Conservation (phyloP, 1,284 basidiomycete genomes). For the Xerocomus amazonicus region DNA sequence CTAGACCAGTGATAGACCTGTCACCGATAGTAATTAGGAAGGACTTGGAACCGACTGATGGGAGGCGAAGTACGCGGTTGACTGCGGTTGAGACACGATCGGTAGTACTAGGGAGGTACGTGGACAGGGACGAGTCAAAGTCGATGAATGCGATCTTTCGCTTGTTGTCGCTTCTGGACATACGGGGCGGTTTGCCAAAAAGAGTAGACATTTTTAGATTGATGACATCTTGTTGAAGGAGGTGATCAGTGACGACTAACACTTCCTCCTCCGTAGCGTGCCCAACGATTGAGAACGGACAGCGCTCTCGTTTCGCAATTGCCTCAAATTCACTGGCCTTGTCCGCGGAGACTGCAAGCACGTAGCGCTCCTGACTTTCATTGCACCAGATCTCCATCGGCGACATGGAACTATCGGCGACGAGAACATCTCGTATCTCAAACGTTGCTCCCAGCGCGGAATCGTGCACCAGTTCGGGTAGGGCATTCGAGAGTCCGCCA, state of each 20-base stretch:
- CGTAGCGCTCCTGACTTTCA: conserved; percentile 97
- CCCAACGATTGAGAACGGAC: conserved; percentile 91
- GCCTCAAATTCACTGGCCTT: conserved; percentile 61
- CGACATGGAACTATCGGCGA: conserved; percentile 92
- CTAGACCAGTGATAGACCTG: conserved; percentile 90
- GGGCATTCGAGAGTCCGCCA: conserved; percentile 93
- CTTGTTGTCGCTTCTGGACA: conserved; percentile 74
- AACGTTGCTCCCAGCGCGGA: conserved; percentile 88
- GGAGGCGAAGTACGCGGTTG: conserved; percentile 84
- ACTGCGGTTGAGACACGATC: conserved; percentile 61
- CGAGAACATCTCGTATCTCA: conserved; percentile 90
- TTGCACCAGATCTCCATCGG: conserved; percentile 99
- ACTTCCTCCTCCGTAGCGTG: conserved; percentile 78
- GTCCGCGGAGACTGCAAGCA: conserved; percentile 78
- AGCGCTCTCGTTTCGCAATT: conserved; percentile 87
- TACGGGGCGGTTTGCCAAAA: conserved; percentile 95
- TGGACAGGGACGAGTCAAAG: conserved; percentile 73
- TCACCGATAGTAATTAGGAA: conserved; percentile 99
- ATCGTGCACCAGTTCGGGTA: conserved; percentile 97
- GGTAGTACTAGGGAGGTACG: conserved; percentile 54
- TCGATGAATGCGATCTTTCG: conserved; percentile 45
- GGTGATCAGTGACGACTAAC: conserved; percentile 86
- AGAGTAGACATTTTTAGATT: conserved; percentile 92
- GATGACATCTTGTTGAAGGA: conserved; percentile 80
- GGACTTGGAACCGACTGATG: conserved; percentile 91